Evolutionary conservation across 768 basidiomycete species (phyloP), one percentile per base, ranked within the genome.

Genomic region (Kwoniella pini): DNA sequence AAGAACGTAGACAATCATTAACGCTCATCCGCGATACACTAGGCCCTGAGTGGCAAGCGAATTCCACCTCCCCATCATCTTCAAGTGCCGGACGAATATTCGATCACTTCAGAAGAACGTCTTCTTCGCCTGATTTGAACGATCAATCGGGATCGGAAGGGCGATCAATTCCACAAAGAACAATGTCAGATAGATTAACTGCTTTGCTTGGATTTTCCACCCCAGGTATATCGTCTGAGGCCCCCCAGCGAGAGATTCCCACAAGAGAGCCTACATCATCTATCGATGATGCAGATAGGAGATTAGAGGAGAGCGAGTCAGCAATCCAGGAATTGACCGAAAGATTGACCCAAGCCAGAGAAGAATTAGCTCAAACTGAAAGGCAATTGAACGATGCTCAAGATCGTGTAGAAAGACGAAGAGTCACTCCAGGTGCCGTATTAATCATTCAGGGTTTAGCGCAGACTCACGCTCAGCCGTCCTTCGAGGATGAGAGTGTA

Each of bases 371-470:
- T 4, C 22, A 54, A 28, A 59, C 62, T 5, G 45, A 49, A 40
- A 36, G 54, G 21, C 54, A 57, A 33, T 24, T 62, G 46, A 46
- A 54, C 33, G 57, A 54, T 31, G 27, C 40, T 1, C 42, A 57
- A 27, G 30, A 49, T 36, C 52, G 51, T n/a, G 40, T 19, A 27
- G 44, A 48, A 28, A 36, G 21, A n/a, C 50, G 64, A 27, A 59
- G 64, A 33, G 51, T 43, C 10, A 50, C 61, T 3, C n/a, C 59
- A 2, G 69, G 71, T 1, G 67, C 71, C 12, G 69, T 73, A 11
- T 39, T 73, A 45, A 65, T 73, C 51, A 73, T 73, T 38, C 71
- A 73, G 54, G 71, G 71, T 21, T 39, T 73, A 27, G 71, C 69
- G 7, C 71, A 73, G 53, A 73, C 71, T 9, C 54, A 60, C 22